These are phyloP conservation scores for Phytopythium vexans DNA, from an alignment of 352 stramenopile species.

Conservation along the genomic window DNA sequence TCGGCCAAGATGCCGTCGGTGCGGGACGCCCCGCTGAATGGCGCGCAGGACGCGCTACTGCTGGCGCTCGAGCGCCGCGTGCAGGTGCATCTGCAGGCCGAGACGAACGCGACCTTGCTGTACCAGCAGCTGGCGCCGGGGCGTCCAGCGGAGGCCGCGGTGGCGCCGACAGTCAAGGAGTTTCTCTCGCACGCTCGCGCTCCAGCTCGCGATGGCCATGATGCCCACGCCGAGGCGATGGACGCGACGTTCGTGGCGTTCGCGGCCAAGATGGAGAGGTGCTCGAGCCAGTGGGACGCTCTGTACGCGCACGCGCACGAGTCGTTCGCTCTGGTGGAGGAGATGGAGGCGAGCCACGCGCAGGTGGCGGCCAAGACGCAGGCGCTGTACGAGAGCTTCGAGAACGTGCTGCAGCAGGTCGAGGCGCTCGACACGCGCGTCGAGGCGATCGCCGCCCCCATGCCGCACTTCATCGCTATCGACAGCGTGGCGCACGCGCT, in stretches of 20 bases:
- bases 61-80: slow-evolving; percentile 54
- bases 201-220: neutral
- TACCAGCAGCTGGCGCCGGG: slow-evolving; percentile 14
- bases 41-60: slow-evolving; percentile 48
- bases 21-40: slow-evolving; percentile 40
- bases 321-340: slow-evolving; percentile 61
- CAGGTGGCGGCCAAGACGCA: slow-evolving; percentile 74
- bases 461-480: slow-evolving; percentile 76
- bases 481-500: slow-evolving; percentile 48
- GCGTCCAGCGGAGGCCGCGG: neutral
- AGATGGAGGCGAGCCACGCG: slow-evolving; percentile 81
- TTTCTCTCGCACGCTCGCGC: slow-evolving; percentile 24
- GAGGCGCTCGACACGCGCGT: slow-evolving; percentile 61
- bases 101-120: slow-evolving; percentile 37
- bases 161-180: slow-evolving; percentile 31
- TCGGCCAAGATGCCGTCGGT: slow-evolving; percentile 12
- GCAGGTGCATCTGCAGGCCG: slow-evolving; percentile 47
- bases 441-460: slow-evolving; percentile 50
- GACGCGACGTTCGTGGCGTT: slow-evolving; percentile 28
- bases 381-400: slow-evolving; percentile 76
- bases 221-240: slow-evolving; percentile 1
- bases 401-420: slow-evolving; percentile 58
- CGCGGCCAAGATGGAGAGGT: slow-evolving; percentile 23
- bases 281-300: slow-evolving; percentile 29
- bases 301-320: slow-evolving; percentile 55